Evolutionary conservation across 331 rosid genomes (phyloP), one percentile per base, ranked within the genome.

Genomic region (Phaseolus coccineus): DNA sequence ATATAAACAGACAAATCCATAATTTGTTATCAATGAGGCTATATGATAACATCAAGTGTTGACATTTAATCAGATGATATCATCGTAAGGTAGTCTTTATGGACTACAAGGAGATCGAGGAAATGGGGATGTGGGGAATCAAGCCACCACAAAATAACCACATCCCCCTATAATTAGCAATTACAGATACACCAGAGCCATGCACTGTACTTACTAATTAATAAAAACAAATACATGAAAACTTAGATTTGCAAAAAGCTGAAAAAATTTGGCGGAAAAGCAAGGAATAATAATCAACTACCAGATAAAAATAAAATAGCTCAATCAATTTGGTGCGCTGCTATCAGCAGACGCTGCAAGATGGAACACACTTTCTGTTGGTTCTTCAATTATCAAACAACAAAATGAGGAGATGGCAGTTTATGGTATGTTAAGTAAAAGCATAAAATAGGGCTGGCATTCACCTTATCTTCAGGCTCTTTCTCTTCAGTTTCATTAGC

Each of bases 391-490:
- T 7, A 0, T 74, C 16, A 56, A 31, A 48, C 37, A 0, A 9
- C 2, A 71, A 0, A 35, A 22, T 14, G 1, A 30, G 31, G 31
- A 2, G 3, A 30, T 30, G 31, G 31, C 9, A 71, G 7, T 50
- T 37, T 5, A 1, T 42, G 12, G 4, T 47, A 0, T 35, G 7
- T 24, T 6, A 2, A 69, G 6, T 35, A 51, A 37, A 37, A 37
- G 16, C 7, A 73, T 31, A 1, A 55, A 50, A 22, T 15, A 75
- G 50, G 40, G 12, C 37, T 13, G 9, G 25, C 46, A 65, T 16
- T 56, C 74, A 95, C 99, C 96, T 95, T 92, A 28, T 95, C 99
- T 82, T 92, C 97, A 1, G 89, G 85, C 83, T 95, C 94, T 82
- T 91, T 88, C 86, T 92, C 94, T 77, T 90, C 96, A 0, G 89